Base-by-base conservation (phyloP, 2,329 filamentous ascomycete species). In the Esteya vermicola region DNA sequence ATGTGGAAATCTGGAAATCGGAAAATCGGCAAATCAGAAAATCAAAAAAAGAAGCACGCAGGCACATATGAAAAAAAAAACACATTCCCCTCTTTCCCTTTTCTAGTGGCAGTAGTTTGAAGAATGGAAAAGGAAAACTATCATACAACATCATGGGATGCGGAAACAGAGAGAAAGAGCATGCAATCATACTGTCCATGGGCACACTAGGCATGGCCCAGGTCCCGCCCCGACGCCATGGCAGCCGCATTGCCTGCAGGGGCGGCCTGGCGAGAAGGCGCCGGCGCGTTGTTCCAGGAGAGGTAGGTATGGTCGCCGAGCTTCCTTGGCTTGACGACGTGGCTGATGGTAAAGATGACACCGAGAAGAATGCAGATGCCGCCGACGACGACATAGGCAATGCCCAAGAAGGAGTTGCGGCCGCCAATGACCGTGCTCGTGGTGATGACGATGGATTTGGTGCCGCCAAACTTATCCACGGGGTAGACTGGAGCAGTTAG, bases 221-320 rank as follows among this genome's bases (percentile, higher is more conserved):
- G 42, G 41, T 78, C 70, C 47, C 80, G 74, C 44, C 78, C 75
- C 20, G 66, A 64, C 22, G 68, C 64, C 52, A 65, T 57, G 44
- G 61, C 67, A 13, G 63, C 58, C 41, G 57, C 41, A n/a, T 27
- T 42, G 14, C 33, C 35, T 10, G 23, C 41, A 10, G 36, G n/a
- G 7, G 60, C 60, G 9, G 54, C 54, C 52, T 66, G 60, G 50
- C 58, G 60, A 50, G 57, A 59, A 6, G 56, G 54, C 7, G 60
- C 54, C 2, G 69, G 67, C 1, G 62, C 63, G 43, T 75, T 75
- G 58, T 96, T 95, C 91, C 91, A 98, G 20, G 85, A 91, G 36
- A 98, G 72, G 58, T 98, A 96, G 9, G 86, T 95, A 60, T 96
- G 91, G 58, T 98, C 91, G 45, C 91, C 91, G 32, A 98, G 74